A percentile compares a stretch with the other conserved stretches of the same genome.
Evolutionary conservation across 1,139 yeast genomes (phyloP).

Genomic region (Saccharomyces pastorianus): DNA sequence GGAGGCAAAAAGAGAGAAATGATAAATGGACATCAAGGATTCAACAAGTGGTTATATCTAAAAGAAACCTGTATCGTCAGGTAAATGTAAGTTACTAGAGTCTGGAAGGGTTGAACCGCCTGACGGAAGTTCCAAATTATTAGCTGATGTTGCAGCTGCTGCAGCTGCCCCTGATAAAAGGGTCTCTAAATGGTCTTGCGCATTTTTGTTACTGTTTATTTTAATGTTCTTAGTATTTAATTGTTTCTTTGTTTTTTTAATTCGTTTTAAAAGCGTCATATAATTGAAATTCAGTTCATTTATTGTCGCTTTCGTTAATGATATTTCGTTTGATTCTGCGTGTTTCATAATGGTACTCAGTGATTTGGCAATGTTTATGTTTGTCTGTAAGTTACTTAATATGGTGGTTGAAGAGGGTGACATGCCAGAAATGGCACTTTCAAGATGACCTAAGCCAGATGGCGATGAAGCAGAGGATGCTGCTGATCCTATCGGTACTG

Average conservation of each 20-base stretch:
- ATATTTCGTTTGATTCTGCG: constrained; percentile 24
- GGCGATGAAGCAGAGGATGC: neutral
- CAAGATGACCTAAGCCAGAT: constrained; percentile 1
- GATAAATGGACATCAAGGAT: neutral
- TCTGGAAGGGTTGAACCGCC: constrained; percentile 8
- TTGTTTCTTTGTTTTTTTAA: constrained; percentile 10
- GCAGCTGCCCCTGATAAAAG: constrained; percentile 2
- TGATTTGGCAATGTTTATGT: constrained; percentile 28
- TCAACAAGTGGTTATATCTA: neutral
- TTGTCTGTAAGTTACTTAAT: constrained; percentile 14
- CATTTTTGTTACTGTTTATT: neutral
- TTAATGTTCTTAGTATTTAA: constrained; percentile 4
- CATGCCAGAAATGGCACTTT: constrained; percentile 5
- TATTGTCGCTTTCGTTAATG: constrained; percentile 23
- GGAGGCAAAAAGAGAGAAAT: neutral
- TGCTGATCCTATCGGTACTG: neutral
- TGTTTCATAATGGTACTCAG: constrained; percentile 27
- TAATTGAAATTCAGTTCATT: constrained; percentile 22
- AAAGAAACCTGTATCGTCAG: neutral
- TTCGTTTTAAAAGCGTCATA: constrained; percentile 13
- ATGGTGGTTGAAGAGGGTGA: constrained; percentile 9
- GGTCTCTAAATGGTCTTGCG: constrained; percentile 4
- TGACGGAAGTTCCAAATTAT: constrained; percentile 8
- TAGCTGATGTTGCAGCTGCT: constrained; percentile 1
- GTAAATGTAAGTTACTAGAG: constrained; percentile 7